Conservation (phyloP, 805 yeast genomes). For the Vanderwaltozyma tropicalis region DNA sequence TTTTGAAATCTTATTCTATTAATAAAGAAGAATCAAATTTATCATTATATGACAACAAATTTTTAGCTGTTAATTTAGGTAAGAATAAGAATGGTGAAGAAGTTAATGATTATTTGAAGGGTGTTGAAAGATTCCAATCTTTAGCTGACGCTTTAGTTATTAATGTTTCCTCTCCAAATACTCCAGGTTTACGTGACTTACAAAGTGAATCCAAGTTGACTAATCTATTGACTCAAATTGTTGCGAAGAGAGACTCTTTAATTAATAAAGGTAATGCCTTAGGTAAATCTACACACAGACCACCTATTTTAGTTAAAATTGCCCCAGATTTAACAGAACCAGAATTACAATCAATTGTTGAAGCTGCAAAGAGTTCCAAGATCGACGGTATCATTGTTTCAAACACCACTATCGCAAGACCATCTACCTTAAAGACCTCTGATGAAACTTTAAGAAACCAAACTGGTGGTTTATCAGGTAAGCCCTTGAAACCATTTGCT, state of each 20-base stretch:
- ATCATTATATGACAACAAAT: slow-evolving; percentile 52
- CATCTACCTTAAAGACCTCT: slow-evolving; percentile 44
- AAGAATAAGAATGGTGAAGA: slow-evolving; percentile 91
- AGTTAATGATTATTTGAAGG: slow-evolving; percentile 71
- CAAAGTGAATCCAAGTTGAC: slow-evolving; percentile 71
- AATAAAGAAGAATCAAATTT: slow-evolving; percentile 22
- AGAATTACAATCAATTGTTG: slow-evolving; percentile 75
- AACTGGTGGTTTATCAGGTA: slow-evolving; percentile 88
- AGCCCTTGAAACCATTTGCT: slow-evolving; percentile 74
- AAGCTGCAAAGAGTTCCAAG: slow-evolving; percentile 61
- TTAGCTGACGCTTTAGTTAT: slow-evolving; percentile 83
- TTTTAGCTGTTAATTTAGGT: slow-evolving; percentile 79
- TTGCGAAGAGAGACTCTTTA: slow-evolving; percentile 53
- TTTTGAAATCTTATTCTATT: slow-evolving; percentile 18
- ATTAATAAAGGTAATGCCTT: slow-evolving; percentile 30
- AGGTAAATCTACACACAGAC: slow-evolving; percentile 31
- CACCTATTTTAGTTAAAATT: slow-evolving; percentile 81
- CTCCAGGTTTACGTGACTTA: slow-evolving; percentile 85
- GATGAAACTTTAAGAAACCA: slow-evolving; percentile 38
- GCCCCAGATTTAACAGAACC: slow-evolving; percentile 85
- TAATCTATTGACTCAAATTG: slow-evolving; percentile 53
- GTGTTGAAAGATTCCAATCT: slow-evolving; percentile 72
- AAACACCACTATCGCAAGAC: slow-evolving; percentile 85
- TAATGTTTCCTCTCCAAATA: slow-evolving; percentile 91
- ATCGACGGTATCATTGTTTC: slow-evolving; percentile 90